These are phyloP conservation scores for Batrachochytrium dendrobatidis DNA, from an alignment of 371 early-diverging fungal genomes.

Conservation along the genomic window DNA sequence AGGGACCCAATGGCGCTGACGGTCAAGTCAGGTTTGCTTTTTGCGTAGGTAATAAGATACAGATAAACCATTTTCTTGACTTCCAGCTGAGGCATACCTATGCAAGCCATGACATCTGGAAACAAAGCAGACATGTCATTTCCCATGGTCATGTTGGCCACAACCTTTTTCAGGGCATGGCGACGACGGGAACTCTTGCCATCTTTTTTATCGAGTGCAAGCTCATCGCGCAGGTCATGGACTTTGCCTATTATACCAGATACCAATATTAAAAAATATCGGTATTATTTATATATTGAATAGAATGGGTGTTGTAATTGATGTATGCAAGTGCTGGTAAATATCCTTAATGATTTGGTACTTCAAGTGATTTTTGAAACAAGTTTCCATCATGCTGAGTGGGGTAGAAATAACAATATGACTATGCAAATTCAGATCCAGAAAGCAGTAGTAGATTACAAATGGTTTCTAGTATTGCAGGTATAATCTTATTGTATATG, in stretches of 20 bases:
- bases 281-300: not conserved
- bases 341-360: not conserved
- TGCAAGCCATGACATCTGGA: conserved; percentile 57
- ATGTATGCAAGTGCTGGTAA: not conserved
- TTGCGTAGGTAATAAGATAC: conserved; percentile 43
- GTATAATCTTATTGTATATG: too few species aligned
- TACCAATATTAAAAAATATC: not conserved
- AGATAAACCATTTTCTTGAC: conserved; percentile 87
- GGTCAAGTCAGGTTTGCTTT: conserved; percentile 79
- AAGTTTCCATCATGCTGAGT: too few species aligned
- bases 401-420: not conserved
- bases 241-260: conserved; percentile 66
- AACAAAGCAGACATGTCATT: conserved; percentile 93
- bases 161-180: conserved; percentile 89
- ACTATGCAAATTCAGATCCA: not conserved
- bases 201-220: conserved; percentile 85
- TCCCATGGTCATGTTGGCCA: conserved; percentile 98
- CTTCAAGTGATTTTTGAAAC: too few species aligned
- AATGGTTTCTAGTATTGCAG: too few species aligned
- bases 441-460: too few species aligned
- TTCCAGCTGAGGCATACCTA: conserved; percentile 52
- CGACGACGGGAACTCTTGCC: conserved; percentile 79
- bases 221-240: conserved; percentile 88
- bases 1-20: conserved; percentile 67
- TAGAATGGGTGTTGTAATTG: not conserved